Percentiles rank a stretch among this genome's conserved stretches.
Evolutionary conservation across 441 rosid species (phyloP).

Genomic region (Melastoma candidum): DNA sequence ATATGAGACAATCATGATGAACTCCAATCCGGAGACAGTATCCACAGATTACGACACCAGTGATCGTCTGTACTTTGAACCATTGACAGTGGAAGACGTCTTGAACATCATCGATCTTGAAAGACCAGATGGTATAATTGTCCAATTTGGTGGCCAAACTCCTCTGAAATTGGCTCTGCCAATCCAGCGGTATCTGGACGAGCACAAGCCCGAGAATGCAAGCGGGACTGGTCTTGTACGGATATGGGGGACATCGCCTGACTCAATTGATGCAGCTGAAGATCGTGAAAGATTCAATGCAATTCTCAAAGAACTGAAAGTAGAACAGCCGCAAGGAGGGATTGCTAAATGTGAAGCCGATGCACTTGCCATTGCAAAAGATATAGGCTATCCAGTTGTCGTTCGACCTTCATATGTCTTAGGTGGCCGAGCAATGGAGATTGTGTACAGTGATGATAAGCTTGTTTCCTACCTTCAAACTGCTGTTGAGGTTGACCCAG

Average conservation of each 20-base stretch:
- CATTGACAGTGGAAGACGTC: slow-evolving; percentile 86
- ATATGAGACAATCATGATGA: slow-evolving; percentile 96
- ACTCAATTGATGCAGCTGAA: slow-evolving; percentile 92
- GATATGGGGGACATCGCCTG: slow-evolving; percentile 97
- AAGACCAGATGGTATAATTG: slow-evolving; percentile 88
- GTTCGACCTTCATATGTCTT: slow-evolving; percentile 96
- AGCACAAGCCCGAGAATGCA: slow-evolving; percentile 45
- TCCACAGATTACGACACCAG: slow-evolving; percentile 96
- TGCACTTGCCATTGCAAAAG: slow-evolving; percentile 73
- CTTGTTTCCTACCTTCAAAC: slow-evolving; percentile 69
- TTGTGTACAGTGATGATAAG: slow-evolving; percentile 72
- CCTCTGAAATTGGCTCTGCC: slow-evolving; percentile 87
- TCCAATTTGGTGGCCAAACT: slow-evolving; percentile 96
- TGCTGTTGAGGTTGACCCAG: slow-evolving; percentile 95
- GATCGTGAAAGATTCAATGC: slow-evolving; percentile 89
- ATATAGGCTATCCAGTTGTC: slow-evolving; percentile 83
- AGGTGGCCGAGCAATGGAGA: slow-evolving; percentile 97
- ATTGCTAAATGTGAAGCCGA: slow-evolving; percentile 87
- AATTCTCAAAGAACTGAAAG: slow-evolving; percentile 55
- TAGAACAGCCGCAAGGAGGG: slow-evolving; percentile 95
- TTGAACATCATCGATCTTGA: slow-evolving; percentile 74
- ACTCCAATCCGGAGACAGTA: slow-evolving; percentile 94
- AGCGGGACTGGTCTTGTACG: slow-evolving; percentile 68
- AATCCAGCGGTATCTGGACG: slow-evolving; percentile 70
- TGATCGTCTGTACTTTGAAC: slow-evolving; percentile 91